Base-by-base conservation (phyloP, 2,329 filamentous ascomycete genomes). In the Catunica adiposa region DNA sequence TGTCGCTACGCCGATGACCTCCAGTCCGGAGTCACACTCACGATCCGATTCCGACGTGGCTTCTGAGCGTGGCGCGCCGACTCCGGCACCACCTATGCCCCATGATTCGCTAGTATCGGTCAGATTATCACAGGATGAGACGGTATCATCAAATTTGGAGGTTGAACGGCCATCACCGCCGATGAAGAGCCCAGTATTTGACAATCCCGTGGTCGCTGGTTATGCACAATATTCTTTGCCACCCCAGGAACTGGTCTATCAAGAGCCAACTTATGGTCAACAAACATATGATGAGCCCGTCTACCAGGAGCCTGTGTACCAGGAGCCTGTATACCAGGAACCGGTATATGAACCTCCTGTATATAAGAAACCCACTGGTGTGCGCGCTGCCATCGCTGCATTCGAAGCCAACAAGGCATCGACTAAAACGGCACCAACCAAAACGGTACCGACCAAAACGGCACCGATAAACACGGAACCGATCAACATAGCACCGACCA, bases 161-260 rank as follows among this genome's bases (percentile, higher is more conserved):
- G 3, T 34, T 15, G 44, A 37, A 11, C 25, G 34, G 3, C 5
- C 48, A 34, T 26, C 22, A 42, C 34, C 37, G 9, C 14, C 48
- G 20, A 47, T 46, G 37, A 56, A 56, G 29, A 53, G 40, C 38
- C 54, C 54, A 1, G 26, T 52, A 22, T 56, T 51, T 42, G 47
- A 56, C 48, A 51, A 52, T 17, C 48, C 53, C 3, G 22, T 38
- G 14, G 37, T 56, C 25, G 25, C 54, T 46, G 37, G 48, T 20
- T 56, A 46, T 37, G 23, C 38, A 26, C 42, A 52, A 15, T 52
- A 56, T 47, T 34, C 26, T 37, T 20, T 47, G 14, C 54, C 54
- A 11, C n/a, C 34, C 9, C 34, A 52, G 38, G 46, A 52, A 23
- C 38, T 17, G 17, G 29, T 52, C 15, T 55, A 55, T 37, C 46